phyloP scores from a whole-genome alignment of 495 filamentous ascomycete species.

The Podospora anserina region DNA sequence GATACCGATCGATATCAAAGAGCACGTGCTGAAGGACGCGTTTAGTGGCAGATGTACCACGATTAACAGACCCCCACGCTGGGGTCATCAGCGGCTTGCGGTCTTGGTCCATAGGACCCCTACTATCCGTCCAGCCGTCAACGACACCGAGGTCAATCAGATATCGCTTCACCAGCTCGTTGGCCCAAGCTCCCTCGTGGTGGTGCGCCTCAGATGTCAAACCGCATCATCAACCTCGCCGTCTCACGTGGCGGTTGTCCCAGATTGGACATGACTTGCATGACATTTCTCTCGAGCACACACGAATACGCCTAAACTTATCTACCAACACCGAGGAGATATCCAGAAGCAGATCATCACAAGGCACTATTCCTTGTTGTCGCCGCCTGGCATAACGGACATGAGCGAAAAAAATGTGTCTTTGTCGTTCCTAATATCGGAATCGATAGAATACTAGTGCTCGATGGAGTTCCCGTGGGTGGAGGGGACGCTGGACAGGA shows the following conservation, averaged over 20 bases:
- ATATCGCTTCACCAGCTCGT: slow-evolving; percentile 4
- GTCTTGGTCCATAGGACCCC: not conserved
- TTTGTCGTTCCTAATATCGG: not conserved
- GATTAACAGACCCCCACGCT: slow-evolving; percentile 1
- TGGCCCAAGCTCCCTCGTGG: not conserved
- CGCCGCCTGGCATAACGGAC: not conserved
- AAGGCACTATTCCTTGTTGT: not conserved
- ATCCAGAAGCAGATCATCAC: not conserved
- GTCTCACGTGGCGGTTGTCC: slow-evolving; percentile 2
- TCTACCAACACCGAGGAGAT: not conserved
- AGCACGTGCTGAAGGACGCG: not conserved
- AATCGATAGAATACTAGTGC: not conserved
- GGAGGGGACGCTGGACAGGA: not conserved
- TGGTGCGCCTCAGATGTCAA: not conserved
- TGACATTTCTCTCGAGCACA: not conserved
- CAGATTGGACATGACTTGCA: not conserved
- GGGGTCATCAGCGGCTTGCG: slow-evolving; percentile 5
- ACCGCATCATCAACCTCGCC: not conserved
- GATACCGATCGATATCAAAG: not conserved
- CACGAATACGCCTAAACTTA: not conserved
- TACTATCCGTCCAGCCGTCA: not conserved
- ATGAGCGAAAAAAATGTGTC: slow-evolving; percentile 5
- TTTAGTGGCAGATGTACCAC: not conserved
- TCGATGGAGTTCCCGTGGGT: not conserved
- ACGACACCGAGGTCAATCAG: not conserved